A percentile compares a stretch with the other conserved stretches of the same genome.
Conservation (phyloP, 2,329 filamentous ascomycete species). For the Raffaelea deltoideospora region DNA sequence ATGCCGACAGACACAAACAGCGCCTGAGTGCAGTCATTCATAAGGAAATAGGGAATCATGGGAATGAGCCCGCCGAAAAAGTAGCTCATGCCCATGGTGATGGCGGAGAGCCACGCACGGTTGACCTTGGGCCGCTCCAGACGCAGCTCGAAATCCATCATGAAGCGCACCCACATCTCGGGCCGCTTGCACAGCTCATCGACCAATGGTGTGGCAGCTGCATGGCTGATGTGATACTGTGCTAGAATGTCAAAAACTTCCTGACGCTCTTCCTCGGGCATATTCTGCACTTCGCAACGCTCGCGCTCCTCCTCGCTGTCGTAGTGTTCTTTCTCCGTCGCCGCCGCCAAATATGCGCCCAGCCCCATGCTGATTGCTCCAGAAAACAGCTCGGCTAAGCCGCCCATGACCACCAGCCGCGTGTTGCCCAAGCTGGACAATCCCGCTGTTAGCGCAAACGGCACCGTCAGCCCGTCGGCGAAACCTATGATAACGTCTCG, state of each 20-base stretch:
- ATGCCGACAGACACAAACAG: conserved; percentile 45
- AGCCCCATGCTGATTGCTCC: conserved; percentile 68
- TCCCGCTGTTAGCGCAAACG: conserved; percentile 64
- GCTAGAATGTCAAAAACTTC: conserved; percentile 32
- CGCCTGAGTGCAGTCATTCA: conserved; percentile 26
- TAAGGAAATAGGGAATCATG: conserved; percentile 53
- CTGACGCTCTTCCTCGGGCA: conserved; percentile 28
- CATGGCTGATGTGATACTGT: conserved; percentile 27
- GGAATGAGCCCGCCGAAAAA: conserved; percentile 58
- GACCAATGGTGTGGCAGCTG: conserved; percentile 28
- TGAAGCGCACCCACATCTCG: conserved; percentile 37
- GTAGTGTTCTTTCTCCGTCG: conserved; percentile 37
- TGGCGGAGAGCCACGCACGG: conserved; percentile 37
- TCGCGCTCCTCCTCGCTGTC: conserved; percentile 32
- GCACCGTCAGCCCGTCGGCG: conserved; percentile 65
- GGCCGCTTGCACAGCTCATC: conserved; percentile 31
- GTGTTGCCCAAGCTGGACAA: conserved; percentile 51
- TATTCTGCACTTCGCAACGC: conserved; percentile 21
- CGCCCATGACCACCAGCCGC: conserved; percentile 53
- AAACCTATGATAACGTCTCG: conserved; percentile 61
- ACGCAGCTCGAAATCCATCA: conserved; percentile 43
- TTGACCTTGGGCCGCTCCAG: conserved; percentile 28
- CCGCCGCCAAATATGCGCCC: conserved; percentile 55
- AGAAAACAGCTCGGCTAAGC: conserved; percentile 59
- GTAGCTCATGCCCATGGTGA: conserved; percentile 54